Evolutionary conservation across 441 rosid genomes (phyloP), one percentile per base, ranked within the genome.

Genomic region (Erodium texanum): DNA sequence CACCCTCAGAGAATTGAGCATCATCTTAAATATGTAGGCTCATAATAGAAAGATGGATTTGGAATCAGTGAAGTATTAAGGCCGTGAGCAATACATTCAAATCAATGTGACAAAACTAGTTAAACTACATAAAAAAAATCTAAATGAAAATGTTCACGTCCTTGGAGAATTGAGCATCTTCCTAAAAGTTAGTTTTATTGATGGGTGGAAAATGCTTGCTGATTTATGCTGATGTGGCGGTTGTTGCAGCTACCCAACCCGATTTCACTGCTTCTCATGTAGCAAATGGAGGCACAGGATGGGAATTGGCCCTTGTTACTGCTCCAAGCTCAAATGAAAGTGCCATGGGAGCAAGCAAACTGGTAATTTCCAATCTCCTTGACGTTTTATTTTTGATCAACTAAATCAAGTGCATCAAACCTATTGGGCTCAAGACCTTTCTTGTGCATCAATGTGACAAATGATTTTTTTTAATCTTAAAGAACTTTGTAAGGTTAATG

Each of bases 281-380:
- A 72, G 76, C 73, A 45, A 82, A 81, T 71, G 94, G 83, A 41
- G 77, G 79, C 22, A 69, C 85, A 48, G 90, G 98, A 74, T 92
- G 98, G 98, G 98, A 92, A 80, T 66, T 92, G 69, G 95, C 98
- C 8, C 91, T 92, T 70, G 94, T 92, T 66, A 84, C 93, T 59
- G 88, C 93, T 71, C 88, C 98, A 38, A 92, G 96, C 79, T 87
- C 93, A 66, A 92, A 87, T 73, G 94, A 78, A 45, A 80, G 70
- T 66, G 88, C 90, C 5, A 38, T 85, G 50, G 79, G 89, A 66
- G 80, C 88, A 58, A 89, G 92, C 80, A 89, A 87, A 79, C 77
- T 92, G 92, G 98, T 92, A 87, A 36, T 24, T 50, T 48, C 62
- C 71, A 32, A 32, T 32, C 36, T 32, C 6, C 36, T 32, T 32